phyloP scores from a whole-genome alignment of 495 filamentous ascomycete genomes.

The Neurospora tetrasperma region DNA sequence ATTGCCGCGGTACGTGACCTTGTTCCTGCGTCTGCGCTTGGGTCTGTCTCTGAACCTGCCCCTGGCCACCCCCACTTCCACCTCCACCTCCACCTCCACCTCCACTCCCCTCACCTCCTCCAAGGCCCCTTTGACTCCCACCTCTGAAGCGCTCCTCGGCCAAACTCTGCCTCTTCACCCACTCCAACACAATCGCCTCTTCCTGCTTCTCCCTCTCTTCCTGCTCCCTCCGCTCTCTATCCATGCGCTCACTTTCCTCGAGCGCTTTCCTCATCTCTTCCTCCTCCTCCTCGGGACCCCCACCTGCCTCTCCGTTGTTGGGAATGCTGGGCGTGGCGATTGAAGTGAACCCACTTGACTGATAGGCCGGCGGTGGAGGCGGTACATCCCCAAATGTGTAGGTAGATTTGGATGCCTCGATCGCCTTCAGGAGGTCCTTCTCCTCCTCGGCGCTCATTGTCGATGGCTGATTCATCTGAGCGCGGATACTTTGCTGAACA shows the following conservation, averaged over 20 bases:
- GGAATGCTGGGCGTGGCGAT: neutral
- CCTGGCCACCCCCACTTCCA: neutral
- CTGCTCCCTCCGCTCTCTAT: conserved; percentile 27
- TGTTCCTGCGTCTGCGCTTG: neutral
- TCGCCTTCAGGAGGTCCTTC: conserved; percentile 35
- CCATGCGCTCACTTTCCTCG: conserved; percentile 36
- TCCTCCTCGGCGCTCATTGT: conserved; percentile 25
- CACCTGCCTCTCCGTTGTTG: neutral
- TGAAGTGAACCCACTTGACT: neutral
- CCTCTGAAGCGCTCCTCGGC: conserved; percentile 47
- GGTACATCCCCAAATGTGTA: neutral
- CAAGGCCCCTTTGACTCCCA: conserved; percentile 11
- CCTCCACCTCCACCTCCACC: conserved; percentile 1
- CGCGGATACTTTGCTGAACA: conserved; percentile 40
- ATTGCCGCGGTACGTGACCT: neutral
- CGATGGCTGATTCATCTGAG: conserved; percentile 22
- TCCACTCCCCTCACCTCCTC: conserved; percentile 2
- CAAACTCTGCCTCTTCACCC: conserved; percentile 68
- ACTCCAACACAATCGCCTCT: conserved; percentile 65
- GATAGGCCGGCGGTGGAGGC: neutral
- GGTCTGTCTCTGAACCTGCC: neutral
- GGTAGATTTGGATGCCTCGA: conserved; percentile 32
- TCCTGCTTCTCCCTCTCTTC: conserved; percentile 42
- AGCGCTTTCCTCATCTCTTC: conserved; percentile 33
- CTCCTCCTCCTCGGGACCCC: conserved; percentile 33